A percentile compares a stretch with the other conserved stretches of the same genome.
Conservation (phyloP, 208 protist species). For the Leishmania aethiopica region DNA sequence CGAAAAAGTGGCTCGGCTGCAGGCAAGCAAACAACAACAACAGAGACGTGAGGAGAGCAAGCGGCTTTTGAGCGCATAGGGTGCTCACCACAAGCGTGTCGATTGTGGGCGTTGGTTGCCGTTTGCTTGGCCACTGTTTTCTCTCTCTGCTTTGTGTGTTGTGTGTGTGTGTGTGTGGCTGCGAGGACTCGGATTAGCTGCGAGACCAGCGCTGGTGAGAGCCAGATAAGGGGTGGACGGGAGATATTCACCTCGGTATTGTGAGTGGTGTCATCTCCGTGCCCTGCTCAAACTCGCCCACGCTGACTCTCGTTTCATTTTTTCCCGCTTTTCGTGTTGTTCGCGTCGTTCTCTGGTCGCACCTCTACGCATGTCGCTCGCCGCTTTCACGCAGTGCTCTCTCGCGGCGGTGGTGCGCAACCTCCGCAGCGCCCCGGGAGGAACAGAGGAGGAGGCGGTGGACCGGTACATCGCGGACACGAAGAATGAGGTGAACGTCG, state of each 20-base stretch:
- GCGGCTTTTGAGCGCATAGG: not conserved
- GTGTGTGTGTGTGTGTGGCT: not conserved
- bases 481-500: conserved; percentile 92
- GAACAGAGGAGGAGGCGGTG: conserved; percentile 94
- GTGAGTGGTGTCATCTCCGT: not conserved
- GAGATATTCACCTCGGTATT: not conserved
- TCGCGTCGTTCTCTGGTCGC: not conserved
- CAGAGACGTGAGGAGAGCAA: not conserved
- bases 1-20: not conserved
- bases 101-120: not conserved
- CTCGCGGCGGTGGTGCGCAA: conserved; percentile 96
- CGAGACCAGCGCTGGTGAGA: not conserved
- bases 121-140: not conserved
- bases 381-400: conserved; percentile 81
- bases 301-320: not conserved
- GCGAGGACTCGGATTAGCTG: not conserved
- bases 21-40: not conserved
- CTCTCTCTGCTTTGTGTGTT: not conserved
- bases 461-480: conserved; percentile 93
- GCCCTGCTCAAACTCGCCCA: not conserved
- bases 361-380: conserved; percentile 23
- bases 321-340: not conserved
- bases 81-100: not conserved
- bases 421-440: conserved; percentile 83
- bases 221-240: too few species aligned